A percentile compares a stretch with the other conserved stretches of the same genome.
phyloP scores from a whole-genome alignment of 345 rosid genomes.

The Garcia nutans region DNA sequence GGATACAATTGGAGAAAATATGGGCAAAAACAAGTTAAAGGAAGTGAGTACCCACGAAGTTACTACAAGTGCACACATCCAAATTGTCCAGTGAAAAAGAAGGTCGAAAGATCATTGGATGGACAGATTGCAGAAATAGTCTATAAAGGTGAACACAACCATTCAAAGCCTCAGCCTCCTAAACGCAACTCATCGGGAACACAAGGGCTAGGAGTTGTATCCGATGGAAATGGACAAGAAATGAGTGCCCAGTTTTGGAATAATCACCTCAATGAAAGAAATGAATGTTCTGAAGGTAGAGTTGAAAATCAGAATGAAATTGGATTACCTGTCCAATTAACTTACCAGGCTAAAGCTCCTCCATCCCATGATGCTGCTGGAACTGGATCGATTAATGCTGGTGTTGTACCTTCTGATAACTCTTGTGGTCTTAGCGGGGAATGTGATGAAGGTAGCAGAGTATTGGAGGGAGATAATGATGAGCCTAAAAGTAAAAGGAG shows the following conservation, averaged over 20 bases:
- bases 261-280: conserved; percentile 40
- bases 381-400: conserved; percentile 29
- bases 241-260: conserved; percentile 29
- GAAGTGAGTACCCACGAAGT: conserved; percentile 94
- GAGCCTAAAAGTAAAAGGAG: conserved; percentile 71
- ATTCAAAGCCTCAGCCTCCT: conserved; percentile 73
- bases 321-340: conserved; percentile 23
- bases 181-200: conserved; percentile 49
- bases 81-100: conserved; percentile 86
- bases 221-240: conserved; percentile 47
- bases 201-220: conserved; percentile 41
- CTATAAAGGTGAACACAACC: conserved; percentile 92
- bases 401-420: conserved; percentile 47
- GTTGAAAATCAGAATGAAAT: conserved; percentile 41
- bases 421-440: conserved; percentile 65
- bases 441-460: conserved; percentile 59
- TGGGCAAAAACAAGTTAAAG: conserved; percentile 98
- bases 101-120: conserved; percentile 84
- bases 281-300: conserved; percentile 44
- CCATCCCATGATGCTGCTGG: conserved; percentile 35
- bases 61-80: conserved; percentile 95
- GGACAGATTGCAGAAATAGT: conserved; percentile 93
- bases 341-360: conserved; percentile 31
- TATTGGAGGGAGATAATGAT: conserved; percentile 53
- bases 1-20: conserved; percentile 99